Conservation (phyloP, 305 asterid genomes). For the Fraxinus paxiana region DNA sequence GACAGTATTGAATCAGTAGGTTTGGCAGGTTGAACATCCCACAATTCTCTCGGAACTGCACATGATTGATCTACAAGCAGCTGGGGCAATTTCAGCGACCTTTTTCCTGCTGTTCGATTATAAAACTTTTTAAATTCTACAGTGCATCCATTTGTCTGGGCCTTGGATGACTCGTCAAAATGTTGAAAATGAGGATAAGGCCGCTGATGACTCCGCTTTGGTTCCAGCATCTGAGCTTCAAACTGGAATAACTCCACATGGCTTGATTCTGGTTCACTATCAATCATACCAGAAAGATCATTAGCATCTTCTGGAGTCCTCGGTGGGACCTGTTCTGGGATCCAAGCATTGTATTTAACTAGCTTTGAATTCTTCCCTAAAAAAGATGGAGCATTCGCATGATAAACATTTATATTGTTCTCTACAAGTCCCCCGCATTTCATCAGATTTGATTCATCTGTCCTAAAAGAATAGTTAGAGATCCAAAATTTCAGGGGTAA, state of each 20-base stretch:
- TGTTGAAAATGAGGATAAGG: slow-evolving; percentile 19
- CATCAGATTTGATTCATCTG: slow-evolving; percentile 23
- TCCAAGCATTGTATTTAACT: slow-evolving; percentile 24
- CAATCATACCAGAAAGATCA: slow-evolving; percentile 24
- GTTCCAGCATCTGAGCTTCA: slow-evolving; percentile 17
- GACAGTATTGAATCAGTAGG: slow-evolving; percentile 13
- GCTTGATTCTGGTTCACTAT: slow-evolving; percentile 13
- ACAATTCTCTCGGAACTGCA: slow-evolving; percentile 23
- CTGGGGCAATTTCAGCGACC: slow-evolving; percentile 22
- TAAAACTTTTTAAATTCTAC: slow-evolving; percentile 19
- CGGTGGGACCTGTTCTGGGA: slow-evolving; percentile 17
- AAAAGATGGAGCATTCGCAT: slow-evolving; percentile 23
- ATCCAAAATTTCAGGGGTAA: background rate
- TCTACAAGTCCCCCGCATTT: slow-evolving; percentile 19
- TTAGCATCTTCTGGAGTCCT: slow-evolving; percentile 22
- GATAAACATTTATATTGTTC: slow-evolving; percentile 26
- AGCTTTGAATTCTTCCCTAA: slow-evolving; percentile 15
- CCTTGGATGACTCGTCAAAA: slow-evolving; percentile 24
- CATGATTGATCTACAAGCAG: slow-evolving; percentile 10
- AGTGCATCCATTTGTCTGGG: slow-evolving; percentile 17
- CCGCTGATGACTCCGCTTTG: slow-evolving; percentile 15
- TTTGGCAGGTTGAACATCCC: slow-evolving; percentile 29
- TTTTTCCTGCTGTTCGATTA: slow-evolving; percentile 11
- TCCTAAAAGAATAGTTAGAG: slow-evolving; percentile 13
- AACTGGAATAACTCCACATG: slow-evolving; percentile 15